Base-by-base conservation (phyloP, 352 stramenopile genomes). In the Pythium coloratum region DNA sequence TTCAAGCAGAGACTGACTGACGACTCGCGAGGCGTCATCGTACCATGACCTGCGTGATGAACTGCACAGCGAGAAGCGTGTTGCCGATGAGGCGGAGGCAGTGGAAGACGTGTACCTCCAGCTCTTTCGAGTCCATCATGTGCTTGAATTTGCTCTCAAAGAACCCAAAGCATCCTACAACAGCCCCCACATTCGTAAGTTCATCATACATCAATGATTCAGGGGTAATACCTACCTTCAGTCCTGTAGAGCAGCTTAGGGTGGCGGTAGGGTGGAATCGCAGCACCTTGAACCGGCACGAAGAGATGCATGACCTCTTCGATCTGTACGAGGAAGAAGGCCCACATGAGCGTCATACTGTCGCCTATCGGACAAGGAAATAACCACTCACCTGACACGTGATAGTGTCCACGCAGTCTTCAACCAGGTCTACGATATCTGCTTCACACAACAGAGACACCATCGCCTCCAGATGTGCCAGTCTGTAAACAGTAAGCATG, bases 51-150 rank as follows among this genome's bases (percentile, higher is more conserved):
- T 73, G 49, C 46, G 69, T 76, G 3, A 91, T 62, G 4, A 82
- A 28, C n/a, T 81, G 32, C 2, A 96, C 44, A 61, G 94, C 83
- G 38, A 81, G 64, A 4, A 97, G 58, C 2, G 80, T 75, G 50
- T 97, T 97, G 9, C 89, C 89, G 50, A 95, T 76, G 61, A 91
- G 75, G 28, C 85, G 75, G 9, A 96, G 78, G 33, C 76, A 90
- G 62, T 97, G 89, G 34, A 97, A 92, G 14, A 97, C 77, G 36
- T 96, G 85, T 2, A 76, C 73, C 65, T 94, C 85, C 3, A 96
- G 76, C 55, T 94, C 90, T 28, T 86, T 73, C 20, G 85, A 89
- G 33, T 91, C 84, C 9, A 97, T 68, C 50, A 96, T 70, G 24
- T 88, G 74, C 49, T 90, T 84, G 57, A 93, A 91, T 32, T 94